phyloP scores from a whole-genome alignment of 805 yeast species.

The Cyberlindnera veronae region DNA sequence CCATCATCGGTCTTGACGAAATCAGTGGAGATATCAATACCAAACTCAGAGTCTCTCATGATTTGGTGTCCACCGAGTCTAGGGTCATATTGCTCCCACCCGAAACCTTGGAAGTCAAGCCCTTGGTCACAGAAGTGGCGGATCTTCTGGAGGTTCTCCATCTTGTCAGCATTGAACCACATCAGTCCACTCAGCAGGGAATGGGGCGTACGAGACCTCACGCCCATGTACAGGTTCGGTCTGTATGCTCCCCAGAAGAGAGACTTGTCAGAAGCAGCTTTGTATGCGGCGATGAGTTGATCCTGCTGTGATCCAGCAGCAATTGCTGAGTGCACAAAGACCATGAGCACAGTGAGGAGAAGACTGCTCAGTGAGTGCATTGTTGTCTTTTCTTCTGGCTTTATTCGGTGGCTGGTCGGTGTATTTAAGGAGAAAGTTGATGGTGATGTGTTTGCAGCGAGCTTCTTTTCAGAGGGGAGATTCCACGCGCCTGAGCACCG shows the following conservation, averaged over 20 bases:
- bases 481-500: no score
- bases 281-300: constrained; percentile 22
- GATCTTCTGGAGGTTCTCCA: constrained; percentile 48
- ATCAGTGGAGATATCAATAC: constrained; percentile 60
- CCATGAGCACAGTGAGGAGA: neutral
- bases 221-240: constrained; percentile 80
- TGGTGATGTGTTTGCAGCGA: neutral
- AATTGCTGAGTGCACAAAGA: neutral
- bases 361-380: neutral
- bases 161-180: constrained; percentile 75
- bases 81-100: constrained; percentile 89
- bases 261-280: constrained; percentile 42
- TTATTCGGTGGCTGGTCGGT: no score
- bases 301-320: neutral
- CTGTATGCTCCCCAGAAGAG: constrained; percentile 92
- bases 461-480: no score
- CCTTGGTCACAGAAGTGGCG: constrained; percentile 76
- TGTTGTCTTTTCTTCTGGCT: no score
- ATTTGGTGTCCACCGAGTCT: constrained; percentile 81
- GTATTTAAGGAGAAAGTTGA: no score
- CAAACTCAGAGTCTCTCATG: constrained; percentile 62
- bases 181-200: constrained; percentile 75
- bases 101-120: constrained; percentile 68
- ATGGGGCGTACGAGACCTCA: constrained; percentile 77
- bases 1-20: constrained; percentile 72